Conservation (phyloP, 805 yeast genomes). For the Monosporozyma solicola region DNA sequence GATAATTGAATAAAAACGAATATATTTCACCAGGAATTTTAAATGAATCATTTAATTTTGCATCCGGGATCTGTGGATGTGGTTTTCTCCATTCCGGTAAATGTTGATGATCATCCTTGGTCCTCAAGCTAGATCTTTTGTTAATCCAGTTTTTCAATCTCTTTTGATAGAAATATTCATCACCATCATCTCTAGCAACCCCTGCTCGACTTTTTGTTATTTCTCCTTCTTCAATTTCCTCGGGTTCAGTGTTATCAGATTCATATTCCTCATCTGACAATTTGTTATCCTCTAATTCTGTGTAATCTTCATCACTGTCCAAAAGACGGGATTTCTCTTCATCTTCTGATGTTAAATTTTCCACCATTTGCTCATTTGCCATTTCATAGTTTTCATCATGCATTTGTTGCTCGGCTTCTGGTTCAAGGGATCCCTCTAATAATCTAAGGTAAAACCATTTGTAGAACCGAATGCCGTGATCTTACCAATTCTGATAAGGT, state of each 20-base stretch:
- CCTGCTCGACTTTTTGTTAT: constrained; percentile 19
- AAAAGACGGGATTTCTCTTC: constrained; percentile 18
- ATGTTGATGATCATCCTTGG: constrained; percentile 12
- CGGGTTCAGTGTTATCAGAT: constrained; percentile 17
- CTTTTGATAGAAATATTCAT: constrained; percentile 51
- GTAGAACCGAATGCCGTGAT: constrained; percentile 85
- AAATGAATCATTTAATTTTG: constrained; percentile 59
- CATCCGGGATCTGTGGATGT: constrained; percentile 72
- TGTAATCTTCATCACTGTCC: constrained; percentile 14
- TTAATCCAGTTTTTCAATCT: constrained; percentile 54
- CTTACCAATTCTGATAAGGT: constrained; percentile 77
- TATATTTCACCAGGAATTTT: constrained; percentile 85
- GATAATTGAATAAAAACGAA: constrained; percentile 82
- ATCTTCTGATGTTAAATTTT: constrained; percentile 11
- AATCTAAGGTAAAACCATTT: constrained; percentile 39
- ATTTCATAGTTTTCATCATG: constrained; percentile 5
- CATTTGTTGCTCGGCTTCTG: not conserved
- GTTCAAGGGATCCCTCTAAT: not conserved
- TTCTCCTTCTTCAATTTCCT: constrained; percentile 9
- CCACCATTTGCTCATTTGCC: constrained; percentile 18
- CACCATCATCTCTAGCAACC: constrained; percentile 63
- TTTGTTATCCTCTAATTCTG: not conserved
- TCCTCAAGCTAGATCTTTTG: constrained; percentile 38
- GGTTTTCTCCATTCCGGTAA: constrained; percentile 60
- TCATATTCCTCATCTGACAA: constrained; percentile 13